These are phyloP conservation scores for Yamadazyma ubonensis DNA, from an alignment of 805 yeast genomes.

Conservation along the genomic window DNA sequence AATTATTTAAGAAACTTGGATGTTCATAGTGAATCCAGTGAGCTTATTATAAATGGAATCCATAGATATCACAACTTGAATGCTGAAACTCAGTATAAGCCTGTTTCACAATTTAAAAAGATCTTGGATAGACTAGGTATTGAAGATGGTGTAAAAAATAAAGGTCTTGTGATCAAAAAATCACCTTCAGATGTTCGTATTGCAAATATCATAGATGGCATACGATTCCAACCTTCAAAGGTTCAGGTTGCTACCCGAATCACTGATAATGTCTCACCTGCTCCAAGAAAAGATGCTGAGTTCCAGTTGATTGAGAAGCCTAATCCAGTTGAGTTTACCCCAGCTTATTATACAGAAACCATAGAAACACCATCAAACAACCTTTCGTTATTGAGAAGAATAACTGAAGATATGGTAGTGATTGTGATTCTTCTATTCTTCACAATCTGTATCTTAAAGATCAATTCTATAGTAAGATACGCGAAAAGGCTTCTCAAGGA, in stretches of 20 bases:
- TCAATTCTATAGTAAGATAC: background rate
- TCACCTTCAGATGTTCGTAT: constrained; percentile 12
- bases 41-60: constrained; percentile 32
- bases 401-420: constrained; percentile 52
- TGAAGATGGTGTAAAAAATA: constrained; percentile 13
- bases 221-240: constrained; percentile 26
- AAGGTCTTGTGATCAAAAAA: constrained; percentile 1
- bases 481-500: background rate
- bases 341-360: constrained; percentile 7
- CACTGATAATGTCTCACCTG: constrained; percentile 6
- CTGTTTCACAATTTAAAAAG: constrained; percentile 28
- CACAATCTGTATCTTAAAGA: background rate
- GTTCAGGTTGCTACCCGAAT: background rate
- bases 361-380: background rate
- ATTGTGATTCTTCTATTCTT: constrained; percentile 29
- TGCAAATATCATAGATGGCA: constrained; percentile 37
- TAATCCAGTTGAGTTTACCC: constrained; percentile 4
- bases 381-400: constrained; percentile 25
- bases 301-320: constrained; percentile 7
- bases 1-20: constrained; percentile 9
- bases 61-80: constrained; percentile 32
- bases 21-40: constrained; percentile 20
- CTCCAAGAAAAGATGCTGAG: constrained; percentile 13
- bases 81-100: constrained; percentile 35
- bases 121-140: constrained; percentile 15